These are phyloP conservation scores for Akebia trifoliata DNA, from an alignment of 164 flowering plant species.

Conservation along the genomic window DNA sequence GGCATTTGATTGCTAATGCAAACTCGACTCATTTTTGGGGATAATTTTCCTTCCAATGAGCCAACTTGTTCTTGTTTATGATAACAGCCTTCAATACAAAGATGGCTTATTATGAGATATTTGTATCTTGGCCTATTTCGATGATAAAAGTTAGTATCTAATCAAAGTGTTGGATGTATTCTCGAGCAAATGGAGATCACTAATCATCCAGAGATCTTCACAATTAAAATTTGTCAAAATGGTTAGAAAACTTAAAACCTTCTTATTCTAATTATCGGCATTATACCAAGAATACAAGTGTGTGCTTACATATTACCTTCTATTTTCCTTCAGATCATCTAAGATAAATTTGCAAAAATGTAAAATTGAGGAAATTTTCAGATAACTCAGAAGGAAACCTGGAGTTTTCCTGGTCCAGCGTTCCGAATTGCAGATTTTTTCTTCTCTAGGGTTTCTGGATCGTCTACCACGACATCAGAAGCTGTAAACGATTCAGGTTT, in stretches of 20 bases:
- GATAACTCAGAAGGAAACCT: constrained; percentile 37
- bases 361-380: not conserved
- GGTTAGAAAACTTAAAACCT: too few relatives aligned
- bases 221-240: too few relatives aligned
- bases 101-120: not conserved
- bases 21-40: too few relatives aligned
- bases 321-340: too few relatives aligned
- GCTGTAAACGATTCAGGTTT: not conserved
- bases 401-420: constrained; percentile 67
- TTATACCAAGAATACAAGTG: too few relatives aligned
- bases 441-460: constrained; percentile 33
- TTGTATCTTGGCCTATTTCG: not conserved
- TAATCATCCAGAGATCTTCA: too few relatives aligned
- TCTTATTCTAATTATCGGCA: too few relatives aligned
- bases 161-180: too few relatives aligned
- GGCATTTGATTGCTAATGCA: too few relatives aligned
- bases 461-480: constrained; percentile 30
- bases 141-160: not conserved
- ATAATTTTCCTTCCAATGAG: not conserved
- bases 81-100: not conserved
- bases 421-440: constrained; percentile 52
- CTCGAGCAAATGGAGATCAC: too few relatives aligned
- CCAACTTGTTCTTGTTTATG: not conserved
- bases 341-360: not conserved
- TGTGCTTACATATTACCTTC: too few relatives aligned